Base-by-base conservation (phyloP, 1,284 basidiomycete genomes). In the Tylopilus sp. region DNA sequence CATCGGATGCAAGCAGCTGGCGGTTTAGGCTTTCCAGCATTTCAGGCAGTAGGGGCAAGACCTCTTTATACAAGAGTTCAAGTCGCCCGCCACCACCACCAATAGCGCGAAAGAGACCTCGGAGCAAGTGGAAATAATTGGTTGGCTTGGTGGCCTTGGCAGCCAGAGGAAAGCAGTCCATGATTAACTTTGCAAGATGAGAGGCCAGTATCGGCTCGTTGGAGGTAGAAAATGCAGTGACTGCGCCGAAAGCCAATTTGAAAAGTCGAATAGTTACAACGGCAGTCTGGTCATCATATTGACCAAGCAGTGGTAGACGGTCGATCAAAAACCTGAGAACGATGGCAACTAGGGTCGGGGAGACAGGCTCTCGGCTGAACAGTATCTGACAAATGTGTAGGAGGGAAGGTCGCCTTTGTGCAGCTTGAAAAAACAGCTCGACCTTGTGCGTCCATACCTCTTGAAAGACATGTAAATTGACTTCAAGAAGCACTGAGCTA, bases 181-280 rank as follows among this genome's bases (percentile, higher is more conserved):
- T 97, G 62, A 99, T 89, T 44, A 99, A 73, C 65, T 94, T 94
- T 38, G 91, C 86, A 33, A 99, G 78, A 69, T 99, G 93, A 0
- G 91, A 86, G 16, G 95, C 93, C 9, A 99, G 75, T 48, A 98
- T 92, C 15, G 86, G 81, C 71, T 99, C 97, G 70, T 98, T 99
- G 31, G 79, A 72, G 26, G 73, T 71, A 29, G 94, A 88, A 67
- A 84, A 88, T 50, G 82, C 69, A 31, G 86, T 86, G 54, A 99
- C 92, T 3, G 96, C 92, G 57, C 83, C 79, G 71, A 99, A 99
- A 8, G 93, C 89, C 81, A 97, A 90, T 74, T 98, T 99, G 82
- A 94, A 99, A 51, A 98, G 75, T 44, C 93, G 82, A 51, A 99
- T 85, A 10, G 89, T 89, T 36, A 89, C 82, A 1, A 88, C 83